Conservation (phyloP, 495 filamentous ascomycete species). For the Baudoinia panamericana region DNA sequence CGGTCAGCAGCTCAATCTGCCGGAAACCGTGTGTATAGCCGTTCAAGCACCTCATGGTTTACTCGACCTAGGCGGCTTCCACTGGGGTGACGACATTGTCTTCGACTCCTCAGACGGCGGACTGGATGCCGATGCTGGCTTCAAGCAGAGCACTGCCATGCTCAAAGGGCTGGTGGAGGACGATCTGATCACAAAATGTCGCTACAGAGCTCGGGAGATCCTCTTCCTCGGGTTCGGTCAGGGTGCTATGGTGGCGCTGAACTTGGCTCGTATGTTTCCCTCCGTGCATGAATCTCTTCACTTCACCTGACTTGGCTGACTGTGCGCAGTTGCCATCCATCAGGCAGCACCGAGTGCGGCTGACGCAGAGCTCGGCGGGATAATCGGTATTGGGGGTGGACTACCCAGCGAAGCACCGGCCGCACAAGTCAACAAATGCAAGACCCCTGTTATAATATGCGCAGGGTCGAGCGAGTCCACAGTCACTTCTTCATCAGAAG, state of each 20-base stretch:
- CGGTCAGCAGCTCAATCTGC: constrained; percentile 58
- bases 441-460: constrained; percentile 62
- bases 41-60: constrained; percentile 61
- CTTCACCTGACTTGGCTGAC: not conserved
- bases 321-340: constrained; percentile 3
- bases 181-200: constrained; percentile 52
- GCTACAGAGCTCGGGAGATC: constrained; percentile 55
- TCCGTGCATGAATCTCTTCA: constrained; percentile 21
- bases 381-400: constrained; percentile 64
- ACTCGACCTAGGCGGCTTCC: constrained; percentile 60
- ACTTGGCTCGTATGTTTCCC: constrained; percentile 30
- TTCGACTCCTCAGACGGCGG: constrained; percentile 49
- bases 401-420: constrained; percentile 37
- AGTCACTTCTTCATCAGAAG: constrained; percentile 51
- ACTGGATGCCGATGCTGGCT: constrained; percentile 70
- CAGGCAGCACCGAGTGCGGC: not conserved
- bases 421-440: constrained; percentile 39
- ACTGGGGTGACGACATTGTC: constrained; percentile 85
- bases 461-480: constrained; percentile 48
- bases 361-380: constrained; percentile 38
- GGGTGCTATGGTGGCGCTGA: constrained; percentile 67
- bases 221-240: constrained; percentile 78
- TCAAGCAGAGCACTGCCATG: constrained; percentile 43
- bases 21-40: constrained; percentile 65
- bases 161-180: constrained; percentile 45